Evolutionary conservation across 2,329 filamentous ascomycete genomes (phyloP), one percentile per base, ranked within the genome.

Genomic region (Pseudogymnoascus sp.): DNA sequence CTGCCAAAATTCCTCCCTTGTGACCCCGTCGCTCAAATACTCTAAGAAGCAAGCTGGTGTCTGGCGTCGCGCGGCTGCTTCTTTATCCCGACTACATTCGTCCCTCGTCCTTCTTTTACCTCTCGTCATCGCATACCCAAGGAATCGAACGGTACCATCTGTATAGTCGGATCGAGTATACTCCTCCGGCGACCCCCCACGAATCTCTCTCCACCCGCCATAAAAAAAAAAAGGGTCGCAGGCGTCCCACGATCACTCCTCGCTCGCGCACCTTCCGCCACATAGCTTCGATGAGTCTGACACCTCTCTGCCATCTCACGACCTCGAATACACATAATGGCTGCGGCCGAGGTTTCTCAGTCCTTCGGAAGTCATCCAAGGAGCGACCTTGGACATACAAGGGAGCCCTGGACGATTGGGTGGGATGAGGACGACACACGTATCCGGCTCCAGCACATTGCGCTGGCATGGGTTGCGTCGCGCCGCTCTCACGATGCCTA

Each of bases 331-430:
- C 66, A 64, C 73, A 75, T 68, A 72, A 81, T 81, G 79, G 78
- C 79, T 72, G 73, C 75, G 69, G 73, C 75, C 67, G 73, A 73
- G 72, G 75, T 76, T 74, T 74, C 73, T 71, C 73, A 69, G 70
- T 75, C 69, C 70, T 75, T 67, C 75, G 74, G 65, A 71, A 72
- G 71, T 74, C 74, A 65, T 71, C 75, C 67, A 74, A 73, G 70
- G 74, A 75, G 66, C 75, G 75, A 69, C 70, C 77, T 70, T 75
- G 74, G 65, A 73, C 74, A 65, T 74, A 74, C 66, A 75, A 77
- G 69, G 75, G 76, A 65, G 75, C 75, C 65, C 71, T 73, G 68
- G 74, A 78, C 69, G 75, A 78, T 72, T 77, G 75, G 73, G 70
- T 78, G 71, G 78, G 75, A 72, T 79, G 77, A 79, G 62, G 69